These are phyloP conservation scores for Hansfordia pulvinata DNA, from an alignment of 2,329 filamentous ascomycete species.

Conservation along the genomic window DNA sequence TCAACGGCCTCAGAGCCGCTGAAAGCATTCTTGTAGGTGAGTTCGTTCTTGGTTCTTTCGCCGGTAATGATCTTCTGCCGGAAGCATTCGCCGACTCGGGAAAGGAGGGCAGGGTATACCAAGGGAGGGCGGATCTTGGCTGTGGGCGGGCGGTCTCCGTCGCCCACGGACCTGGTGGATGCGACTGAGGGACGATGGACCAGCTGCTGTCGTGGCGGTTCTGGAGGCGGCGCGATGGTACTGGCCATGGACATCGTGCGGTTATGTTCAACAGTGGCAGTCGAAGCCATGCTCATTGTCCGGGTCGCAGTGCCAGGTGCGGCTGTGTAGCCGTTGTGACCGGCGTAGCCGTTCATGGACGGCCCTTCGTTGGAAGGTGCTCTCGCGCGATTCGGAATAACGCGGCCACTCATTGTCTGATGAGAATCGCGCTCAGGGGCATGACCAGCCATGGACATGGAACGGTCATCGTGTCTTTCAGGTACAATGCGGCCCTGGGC, in stretches of 20 bases:
- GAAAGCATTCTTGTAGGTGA: constrained; percentile 95
- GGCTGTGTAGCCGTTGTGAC: constrained; percentile 24
- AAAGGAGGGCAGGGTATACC: constrained; percentile 87
- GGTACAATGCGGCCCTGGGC: constrained; percentile 86
- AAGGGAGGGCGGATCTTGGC: constrained; percentile 61
- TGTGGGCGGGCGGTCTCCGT: constrained; percentile 41
- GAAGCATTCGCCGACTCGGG: constrained; percentile 87
- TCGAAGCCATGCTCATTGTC: constrained; percentile 48
- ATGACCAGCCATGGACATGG: constrained; percentile 91
- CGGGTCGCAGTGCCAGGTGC: constrained; percentile 41
- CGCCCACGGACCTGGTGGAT: constrained; percentile 35
- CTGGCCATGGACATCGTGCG: constrained; percentile 91
- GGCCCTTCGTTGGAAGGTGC: constrained; percentile 28
- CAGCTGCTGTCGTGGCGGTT: constrained; percentile 35
- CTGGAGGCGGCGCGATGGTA: constrained; percentile 55
- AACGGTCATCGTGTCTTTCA: constrained; percentile 79
- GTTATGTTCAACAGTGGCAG: constrained; percentile 27
- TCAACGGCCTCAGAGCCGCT: constrained; percentile 93
- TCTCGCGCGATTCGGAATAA: constrained; percentile 62
- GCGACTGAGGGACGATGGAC: constrained; percentile 40
- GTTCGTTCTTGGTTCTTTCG: constrained; percentile 88
- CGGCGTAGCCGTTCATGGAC: constrained; percentile 17
- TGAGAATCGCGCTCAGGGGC: constrained; percentile 64
- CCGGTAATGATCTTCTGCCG: constrained; percentile 74
- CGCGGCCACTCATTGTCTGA: constrained; percentile 85